Conservation (phyloP, 139 green algal species). For the Coelastrella sp. region DNA sequence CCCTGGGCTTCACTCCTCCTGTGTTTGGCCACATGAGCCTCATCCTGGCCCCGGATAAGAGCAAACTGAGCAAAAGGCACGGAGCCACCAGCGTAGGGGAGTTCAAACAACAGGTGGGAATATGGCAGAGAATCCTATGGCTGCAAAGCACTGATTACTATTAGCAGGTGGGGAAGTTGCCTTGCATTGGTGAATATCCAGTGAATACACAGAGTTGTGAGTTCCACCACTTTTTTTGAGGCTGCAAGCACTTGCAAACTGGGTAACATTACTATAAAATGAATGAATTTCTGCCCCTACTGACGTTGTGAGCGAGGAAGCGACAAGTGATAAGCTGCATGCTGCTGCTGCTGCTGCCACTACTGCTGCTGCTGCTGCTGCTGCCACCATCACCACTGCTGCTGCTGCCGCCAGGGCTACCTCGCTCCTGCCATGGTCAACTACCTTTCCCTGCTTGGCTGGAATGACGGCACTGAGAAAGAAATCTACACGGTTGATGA, state of each 20-base stretch:
- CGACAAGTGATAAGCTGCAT: neutral
- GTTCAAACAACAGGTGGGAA: slow-evolving; percentile 82
- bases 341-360: neutral
- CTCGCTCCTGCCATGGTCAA: slow-evolving; percentile 96
- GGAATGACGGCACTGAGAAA: slow-evolving; percentile 99
- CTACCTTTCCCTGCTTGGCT: slow-evolving; percentile 97
- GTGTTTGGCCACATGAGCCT: slow-evolving; percentile 95
- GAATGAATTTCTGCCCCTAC: neutral
- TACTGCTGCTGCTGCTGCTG: neutral
- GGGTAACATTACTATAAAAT: no score
- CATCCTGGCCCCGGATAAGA: slow-evolving; percentile 98
- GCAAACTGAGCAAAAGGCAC: slow-evolving; percentile 98
- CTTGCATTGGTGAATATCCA: no score
- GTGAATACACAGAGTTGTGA: no score
- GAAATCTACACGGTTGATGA: slow-evolving; percentile 88
- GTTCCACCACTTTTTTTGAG: no score
- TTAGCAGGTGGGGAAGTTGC: neutral
- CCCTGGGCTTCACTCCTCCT: slow-evolving; percentile 88
- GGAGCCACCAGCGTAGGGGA: slow-evolving; percentile 97
- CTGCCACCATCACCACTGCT: neutral
- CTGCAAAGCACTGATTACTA: neutral
- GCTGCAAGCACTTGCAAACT: no score
- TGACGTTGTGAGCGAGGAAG: no score
- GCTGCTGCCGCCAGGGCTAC: slow-evolving; percentile 80
- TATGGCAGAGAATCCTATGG: neutral